Evolutionary conservation across 192 early-diverging fungal genomes (phyloP), one percentile per base, ranked within the genome.

Genomic region (Coemansia umbellata): DNA sequence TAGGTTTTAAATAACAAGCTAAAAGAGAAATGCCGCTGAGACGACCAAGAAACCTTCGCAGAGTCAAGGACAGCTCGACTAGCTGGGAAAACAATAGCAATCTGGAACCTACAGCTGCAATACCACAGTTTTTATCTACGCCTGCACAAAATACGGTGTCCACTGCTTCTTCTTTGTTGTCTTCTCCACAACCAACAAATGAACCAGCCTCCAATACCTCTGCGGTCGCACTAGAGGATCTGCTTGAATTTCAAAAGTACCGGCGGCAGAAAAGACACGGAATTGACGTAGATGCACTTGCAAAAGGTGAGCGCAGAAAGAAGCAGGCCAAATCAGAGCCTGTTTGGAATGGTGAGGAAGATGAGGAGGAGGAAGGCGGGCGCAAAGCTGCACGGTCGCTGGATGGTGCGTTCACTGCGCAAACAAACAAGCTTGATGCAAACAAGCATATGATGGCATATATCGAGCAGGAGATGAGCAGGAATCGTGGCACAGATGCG

Each of bases 401-500:
- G 37, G 78, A 45, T 7, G 81, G 86, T 31, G 74, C 87, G 5
- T 90, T 88, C 27, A 86, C 85, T 0, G 84, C 74, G 11, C 85
- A 88, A 48, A 88, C 84, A n/a, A 88, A 90, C 63, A 66, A 66
- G 8, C 61, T 90, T 23, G 88, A 90, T 58, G 86, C 86, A 7
- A 85, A 90, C 71, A 90, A 88, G 43, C 85, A 90, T 41, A 90
- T 90, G 88, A 86, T 89, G 80, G 86, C 85, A 41, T 95, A 82
- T 37, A 91, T 95, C 45, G 91, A 95, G 43, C 62, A 67, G 28
- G 89, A 93, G 54, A 78, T 58, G 61, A 55, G 5, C 51, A 81
- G 33, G 61, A 74, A 50, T 40, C 54, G 50, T 36, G 31, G 51
- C 23, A 47, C 37, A 27, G 42, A 26, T 27, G 21, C n/a, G n/a